Conservation (phyloP, 768 basidiomycete species). For the Lactarius hengduanensis region DNA sequence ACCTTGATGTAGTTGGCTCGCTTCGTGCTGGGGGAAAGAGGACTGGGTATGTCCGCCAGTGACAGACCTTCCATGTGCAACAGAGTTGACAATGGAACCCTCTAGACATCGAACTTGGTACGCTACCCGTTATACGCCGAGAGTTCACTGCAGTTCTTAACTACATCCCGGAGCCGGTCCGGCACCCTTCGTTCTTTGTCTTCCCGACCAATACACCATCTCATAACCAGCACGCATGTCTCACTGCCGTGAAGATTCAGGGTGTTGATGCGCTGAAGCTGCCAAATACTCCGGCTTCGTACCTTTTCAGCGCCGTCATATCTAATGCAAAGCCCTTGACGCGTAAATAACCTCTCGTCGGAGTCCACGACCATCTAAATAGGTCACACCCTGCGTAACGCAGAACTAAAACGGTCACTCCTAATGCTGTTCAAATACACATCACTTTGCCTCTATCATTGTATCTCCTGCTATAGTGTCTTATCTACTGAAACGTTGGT, state of each 20-base stretch:
- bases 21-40: slow-evolving; percentile 66
- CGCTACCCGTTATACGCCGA: slow-evolving; percentile 88
- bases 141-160: slow-evolving; percentile 74
- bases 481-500: too few species aligned
- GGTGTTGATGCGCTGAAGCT: too few species aligned
- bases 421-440: too few species aligned
- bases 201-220: slow-evolving; percentile 1
- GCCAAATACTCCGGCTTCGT: too few species aligned
- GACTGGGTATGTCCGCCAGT: slow-evolving; percentile 70
- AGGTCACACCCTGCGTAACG: too few species aligned
- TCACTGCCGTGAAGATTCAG: neutral
- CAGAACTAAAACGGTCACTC: too few species aligned
- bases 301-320: too few species aligned
- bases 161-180: slow-evolving; percentile 71
- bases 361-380: too few species aligned
- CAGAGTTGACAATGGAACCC: slow-evolving; percentile 23
- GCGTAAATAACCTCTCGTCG: too few species aligned
- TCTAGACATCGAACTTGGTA: slow-evolving; percentile 75
- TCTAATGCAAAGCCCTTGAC: too few species aligned
- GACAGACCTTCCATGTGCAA: neutral
- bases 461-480: too few species aligned
- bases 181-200: slow-evolving; percentile 72
- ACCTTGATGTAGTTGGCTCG: slow-evolving; percentile 85
- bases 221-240: slow-evolving; percentile 19
- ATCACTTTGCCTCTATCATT: too few species aligned